Evolutionary conservation across 176 grass and related monocot species (phyloP).

Genomic region (Bromus sterilis): DNA sequence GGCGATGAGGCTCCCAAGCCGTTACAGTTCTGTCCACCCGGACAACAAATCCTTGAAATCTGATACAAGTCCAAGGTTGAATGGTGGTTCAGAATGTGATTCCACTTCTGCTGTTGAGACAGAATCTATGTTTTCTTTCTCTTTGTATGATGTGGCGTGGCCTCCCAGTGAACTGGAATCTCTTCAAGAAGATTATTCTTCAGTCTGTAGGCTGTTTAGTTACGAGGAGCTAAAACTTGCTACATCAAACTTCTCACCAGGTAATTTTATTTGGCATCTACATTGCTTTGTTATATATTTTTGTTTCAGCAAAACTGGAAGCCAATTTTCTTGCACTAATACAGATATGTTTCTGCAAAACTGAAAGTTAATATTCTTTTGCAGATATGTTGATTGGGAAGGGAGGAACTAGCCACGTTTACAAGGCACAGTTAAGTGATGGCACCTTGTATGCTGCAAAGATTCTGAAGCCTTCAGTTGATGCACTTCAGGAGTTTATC

Average conservation of each 20-base stretch:
- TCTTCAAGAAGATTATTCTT: conserved; percentile 65
- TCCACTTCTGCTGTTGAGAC: conserved; percentile 4
- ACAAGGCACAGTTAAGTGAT: conserved; percentile 59
- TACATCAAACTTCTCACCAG: conserved; percentile 72
- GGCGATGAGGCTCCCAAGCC: conserved; percentile 64
- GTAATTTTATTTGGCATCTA: conserved; percentile 35
- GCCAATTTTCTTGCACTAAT: conserved; percentile 2
- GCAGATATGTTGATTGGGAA: conserved; percentile 94
- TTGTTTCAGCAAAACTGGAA: background rate
- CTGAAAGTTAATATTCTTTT: background rate
- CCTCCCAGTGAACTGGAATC: conserved; percentile 59
- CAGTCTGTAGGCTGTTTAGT: conserved; percentile 54
- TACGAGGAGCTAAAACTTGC: conserved; percentile 58
- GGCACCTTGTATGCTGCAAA: conserved; percentile 64
- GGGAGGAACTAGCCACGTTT: conserved; percentile 85
- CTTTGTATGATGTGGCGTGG: conserved; percentile 37
- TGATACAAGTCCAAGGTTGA: conserved; percentile 28
- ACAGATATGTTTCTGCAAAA: conserved; percentile 34
- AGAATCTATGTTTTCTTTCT: conserved; percentile 33
- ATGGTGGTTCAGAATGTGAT: conserved; percentile 32
- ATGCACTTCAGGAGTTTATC: conserved; percentile 73
- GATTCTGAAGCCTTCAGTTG: conserved; percentile 71
- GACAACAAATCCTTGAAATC: conserved; percentile 55
- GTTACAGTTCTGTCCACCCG: conserved; percentile 42
- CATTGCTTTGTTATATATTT: background rate